Conservation (phyloP, 768 basidiomycete genomes). For the Rhodotorula diobovata region DNA sequence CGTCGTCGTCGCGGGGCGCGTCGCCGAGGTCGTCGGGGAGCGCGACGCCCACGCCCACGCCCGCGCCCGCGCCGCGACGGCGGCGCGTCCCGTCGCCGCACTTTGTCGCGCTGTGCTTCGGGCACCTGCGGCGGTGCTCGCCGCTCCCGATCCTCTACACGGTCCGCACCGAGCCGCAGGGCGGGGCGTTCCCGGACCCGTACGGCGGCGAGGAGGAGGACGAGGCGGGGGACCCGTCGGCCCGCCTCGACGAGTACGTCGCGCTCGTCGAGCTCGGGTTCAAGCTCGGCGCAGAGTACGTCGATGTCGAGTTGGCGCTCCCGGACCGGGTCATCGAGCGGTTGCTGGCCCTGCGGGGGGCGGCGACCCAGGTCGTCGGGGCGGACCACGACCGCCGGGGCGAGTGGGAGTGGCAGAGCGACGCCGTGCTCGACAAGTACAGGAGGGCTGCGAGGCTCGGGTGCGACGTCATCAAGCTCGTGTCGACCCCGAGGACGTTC, state of each 20-base stretch:
- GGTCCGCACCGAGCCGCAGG: conserved; percentile 76
- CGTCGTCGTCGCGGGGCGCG: too few relatives aligned
- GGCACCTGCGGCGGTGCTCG: conserved; percentile 68
- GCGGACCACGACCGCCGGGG: conserved; percentile 94
- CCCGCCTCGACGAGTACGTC: conserved; percentile 62
- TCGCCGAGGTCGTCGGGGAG: not conserved
- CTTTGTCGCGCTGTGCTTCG: conserved; percentile 74
- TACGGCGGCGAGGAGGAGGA: too few relatives aligned
- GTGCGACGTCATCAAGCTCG: conserved; percentile 78
- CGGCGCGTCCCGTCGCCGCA: conserved; percentile 37
- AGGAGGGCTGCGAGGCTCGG: conserved; percentile 62
- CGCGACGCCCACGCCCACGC: not conserved
- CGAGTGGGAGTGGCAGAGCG: conserved; percentile 68
- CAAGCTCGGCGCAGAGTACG: conserved; percentile 77
- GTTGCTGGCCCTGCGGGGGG: conserved; percentile 57
- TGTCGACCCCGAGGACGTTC: conserved; percentile 69
- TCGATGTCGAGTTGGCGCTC: conserved; percentile 82
- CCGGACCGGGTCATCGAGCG: conserved; percentile 68
- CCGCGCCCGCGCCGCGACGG: not conserved
- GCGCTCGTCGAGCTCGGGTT: conserved; percentile 70
- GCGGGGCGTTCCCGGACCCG: conserved; percentile 79
- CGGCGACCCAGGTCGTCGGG: conserved; percentile 71
- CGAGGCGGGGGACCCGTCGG: conserved; percentile 66
- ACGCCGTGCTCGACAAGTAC: conserved; percentile 66
- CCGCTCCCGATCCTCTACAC: conserved; percentile 85